Percentiles rank a stretch among this genome's conserved stretches.
Conservation (phyloP, 805 yeast genomes). For the Ogataea pini region DNA sequence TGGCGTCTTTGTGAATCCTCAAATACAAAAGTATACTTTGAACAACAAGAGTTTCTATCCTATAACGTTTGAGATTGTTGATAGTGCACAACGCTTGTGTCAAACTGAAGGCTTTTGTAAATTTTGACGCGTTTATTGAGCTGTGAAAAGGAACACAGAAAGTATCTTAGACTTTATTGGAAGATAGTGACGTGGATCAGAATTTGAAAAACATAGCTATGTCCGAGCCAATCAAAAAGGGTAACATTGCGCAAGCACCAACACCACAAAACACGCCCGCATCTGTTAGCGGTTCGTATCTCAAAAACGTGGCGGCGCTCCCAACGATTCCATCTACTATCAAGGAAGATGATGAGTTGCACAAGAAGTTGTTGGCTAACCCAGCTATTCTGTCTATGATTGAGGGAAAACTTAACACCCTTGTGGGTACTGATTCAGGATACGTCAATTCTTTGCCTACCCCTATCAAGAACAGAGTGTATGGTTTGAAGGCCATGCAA, state of each 20-base stretch:
- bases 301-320: constrained; percentile 59
- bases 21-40: neutral
- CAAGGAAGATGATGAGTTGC: constrained; percentile 58
- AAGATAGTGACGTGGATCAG: neutral
- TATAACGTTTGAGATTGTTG: neutral
- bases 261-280: constrained; percentile 99
- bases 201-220: constrained; percentile 39
- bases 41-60: neutral
- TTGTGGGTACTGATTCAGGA: constrained; percentile 86
- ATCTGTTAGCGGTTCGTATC: constrained; percentile 71
- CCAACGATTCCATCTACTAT: constrained; percentile 69
- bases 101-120: neutral
- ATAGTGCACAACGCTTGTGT: neutral
- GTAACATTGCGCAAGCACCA: constrained; percentile 88
- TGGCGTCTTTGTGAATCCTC: neutral
- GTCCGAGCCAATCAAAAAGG: constrained; percentile 87
- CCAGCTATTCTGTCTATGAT: constrained; percentile 86
- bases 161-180: neutral
- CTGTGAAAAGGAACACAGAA: neutral
- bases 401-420: constrained; percentile 81
- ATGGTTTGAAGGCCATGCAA: constrained; percentile 81
- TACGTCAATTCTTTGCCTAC: constrained; percentile 78
- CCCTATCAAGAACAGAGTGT: constrained; percentile 71
- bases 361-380: constrained; percentile 51
- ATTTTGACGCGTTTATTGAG: neutral